Conservation (phyloP, 768 basidiomycete genomes). For the Russula sp. region DNA sequence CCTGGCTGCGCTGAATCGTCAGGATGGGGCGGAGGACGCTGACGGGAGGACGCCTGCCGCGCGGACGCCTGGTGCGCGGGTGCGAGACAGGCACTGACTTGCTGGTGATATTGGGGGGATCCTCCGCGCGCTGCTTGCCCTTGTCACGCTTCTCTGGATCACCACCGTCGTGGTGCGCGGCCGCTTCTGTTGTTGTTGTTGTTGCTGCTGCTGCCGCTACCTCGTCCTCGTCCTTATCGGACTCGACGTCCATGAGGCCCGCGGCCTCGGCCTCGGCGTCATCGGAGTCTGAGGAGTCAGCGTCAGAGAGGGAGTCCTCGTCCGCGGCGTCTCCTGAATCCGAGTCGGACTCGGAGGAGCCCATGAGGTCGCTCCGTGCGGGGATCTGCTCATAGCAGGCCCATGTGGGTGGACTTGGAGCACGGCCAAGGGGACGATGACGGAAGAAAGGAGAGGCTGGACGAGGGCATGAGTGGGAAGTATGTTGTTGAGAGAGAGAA, state of each 20-base stretch:
- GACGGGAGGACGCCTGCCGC: slow-evolving; percentile 48
- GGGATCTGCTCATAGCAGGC: slow-evolving; percentile 87
- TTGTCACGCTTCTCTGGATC: slow-evolving; percentile 21
- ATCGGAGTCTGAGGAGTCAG: slow-evolving; percentile 30
- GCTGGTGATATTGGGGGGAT: slow-evolving; percentile 29
- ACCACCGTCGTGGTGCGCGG: background rate
- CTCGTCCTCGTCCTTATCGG: background rate
- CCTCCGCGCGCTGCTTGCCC: slow-evolving; percentile 75
- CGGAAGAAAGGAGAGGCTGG: slow-evolving; percentile 45
- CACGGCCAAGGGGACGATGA: slow-evolving; percentile 69
- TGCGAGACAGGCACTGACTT: slow-evolving; percentile 28
- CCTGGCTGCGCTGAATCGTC: slow-evolving; percentile 82
- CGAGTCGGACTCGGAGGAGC: slow-evolving; percentile 34
- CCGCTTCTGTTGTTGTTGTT: background rate
- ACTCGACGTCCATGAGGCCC: slow-evolving; percentile 28
- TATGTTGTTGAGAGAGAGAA: slow-evolving; percentile 9
- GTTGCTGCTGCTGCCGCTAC: background rate
- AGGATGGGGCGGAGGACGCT: slow-evolving; percentile 73
- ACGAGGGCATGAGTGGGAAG: slow-evolving; percentile 18
- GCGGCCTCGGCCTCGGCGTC: slow-evolving; percentile 31
- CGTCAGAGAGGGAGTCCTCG: slow-evolving; percentile 21
- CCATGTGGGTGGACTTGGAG: slow-evolving; percentile 81
- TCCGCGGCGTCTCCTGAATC: slow-evolving; percentile 16
- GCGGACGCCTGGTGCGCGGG: slow-evolving; percentile 31
- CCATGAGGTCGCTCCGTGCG: slow-evolving; percentile 14